These are phyloP conservation scores for Penicillium robsamsonii DNA, from an alignment of 495 filamentous ascomycete genomes.

Conservation along the genomic window DNA sequence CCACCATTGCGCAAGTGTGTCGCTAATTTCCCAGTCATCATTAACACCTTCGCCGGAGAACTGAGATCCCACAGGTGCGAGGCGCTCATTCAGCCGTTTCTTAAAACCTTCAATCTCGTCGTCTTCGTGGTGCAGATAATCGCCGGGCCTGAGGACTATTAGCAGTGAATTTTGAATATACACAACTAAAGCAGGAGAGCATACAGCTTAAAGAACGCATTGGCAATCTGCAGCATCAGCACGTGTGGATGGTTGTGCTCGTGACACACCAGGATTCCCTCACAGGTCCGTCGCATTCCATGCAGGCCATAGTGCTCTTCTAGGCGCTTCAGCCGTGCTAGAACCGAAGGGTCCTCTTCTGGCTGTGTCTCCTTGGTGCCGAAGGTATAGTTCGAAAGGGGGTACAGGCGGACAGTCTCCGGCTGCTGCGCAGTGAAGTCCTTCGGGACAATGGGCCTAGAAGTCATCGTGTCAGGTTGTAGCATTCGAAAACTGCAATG, in stretches of 20 bases:
- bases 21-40: conserved; percentile 88
- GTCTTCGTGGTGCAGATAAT: conserved; percentile 87
- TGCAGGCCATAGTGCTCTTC: conserved; percentile 90
- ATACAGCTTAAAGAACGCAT: conserved; percentile 96
- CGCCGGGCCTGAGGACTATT: conserved; percentile 63
- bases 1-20: conserved; percentile 98
- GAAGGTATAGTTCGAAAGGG: conserved; percentile 97
- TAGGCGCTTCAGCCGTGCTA: conserved; percentile 85
- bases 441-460: conserved; percentile 72
- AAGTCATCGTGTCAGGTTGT: conserved; percentile 2
- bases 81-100: conserved; percentile 81
- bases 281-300: conserved; percentile 95
- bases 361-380: conserved; percentile 97
- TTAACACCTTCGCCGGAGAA: conserved; percentile 84
- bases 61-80: conserved; percentile 85
- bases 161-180: background rate
- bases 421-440: conserved; percentile 88
- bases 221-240: conserved; percentile 97
- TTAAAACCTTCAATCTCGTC: conserved; percentile 95
- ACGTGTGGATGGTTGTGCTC: conserved; percentile 99
- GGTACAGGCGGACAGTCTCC: conserved; percentile 86
- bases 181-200: conserved; percentile 14
- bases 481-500: background rate
- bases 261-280: conserved; percentile 94
- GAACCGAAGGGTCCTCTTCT: conserved; percentile 93